These are phyloP conservation scores for Xanthoconium purpureum DNA, from an alignment of 768 basidiomycete species.

Conservation along the genomic window DNA sequence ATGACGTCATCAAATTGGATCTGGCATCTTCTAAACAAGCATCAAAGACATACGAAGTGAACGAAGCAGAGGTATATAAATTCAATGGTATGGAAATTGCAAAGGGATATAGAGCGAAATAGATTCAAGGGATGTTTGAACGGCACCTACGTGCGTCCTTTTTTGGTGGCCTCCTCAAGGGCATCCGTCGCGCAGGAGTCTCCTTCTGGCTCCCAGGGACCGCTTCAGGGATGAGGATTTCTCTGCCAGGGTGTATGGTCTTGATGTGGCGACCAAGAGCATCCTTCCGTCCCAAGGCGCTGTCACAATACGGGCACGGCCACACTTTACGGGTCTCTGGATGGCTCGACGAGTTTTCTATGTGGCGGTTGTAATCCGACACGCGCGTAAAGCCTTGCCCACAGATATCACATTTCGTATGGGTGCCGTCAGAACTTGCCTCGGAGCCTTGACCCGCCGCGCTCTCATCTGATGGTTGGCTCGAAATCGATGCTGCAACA, in stretches of 20 bases:
- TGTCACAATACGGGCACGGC: conserved; percentile 23
- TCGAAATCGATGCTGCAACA: background rate
- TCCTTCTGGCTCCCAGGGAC: background rate
- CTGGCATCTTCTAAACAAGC: too few relatives aligned
- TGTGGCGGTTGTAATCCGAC: conserved; percentile 22
- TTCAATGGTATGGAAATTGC: background rate
- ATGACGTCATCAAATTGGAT: too few relatives aligned
- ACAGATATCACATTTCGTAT: conserved; percentile 13
- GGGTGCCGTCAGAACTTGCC: background rate
- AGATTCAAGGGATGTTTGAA: background rate
- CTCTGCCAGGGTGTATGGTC: conserved; percentile 11
- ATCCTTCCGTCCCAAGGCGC: conserved; percentile 22
- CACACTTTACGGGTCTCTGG: conserved; percentile 26
- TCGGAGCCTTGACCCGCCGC: background rate
- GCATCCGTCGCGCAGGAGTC: background rate
- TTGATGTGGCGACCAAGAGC: conserved; percentile 25
- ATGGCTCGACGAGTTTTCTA: conserved; percentile 21
- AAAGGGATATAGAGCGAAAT: background rate
- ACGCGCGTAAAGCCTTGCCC: conserved; percentile 17
- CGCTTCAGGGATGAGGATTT: background rate
- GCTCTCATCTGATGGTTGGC: background rate
- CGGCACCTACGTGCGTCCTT: conserved; percentile 6
- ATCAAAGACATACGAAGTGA: too few relatives aligned
- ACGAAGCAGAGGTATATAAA: background rate
- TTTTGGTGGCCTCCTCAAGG: background rate